Evolutionary conservation across 371 early-diverging fungal genomes (phyloP), one percentile per base, ranked within the genome.

Genomic region (Mucor plumbeus): DNA sequence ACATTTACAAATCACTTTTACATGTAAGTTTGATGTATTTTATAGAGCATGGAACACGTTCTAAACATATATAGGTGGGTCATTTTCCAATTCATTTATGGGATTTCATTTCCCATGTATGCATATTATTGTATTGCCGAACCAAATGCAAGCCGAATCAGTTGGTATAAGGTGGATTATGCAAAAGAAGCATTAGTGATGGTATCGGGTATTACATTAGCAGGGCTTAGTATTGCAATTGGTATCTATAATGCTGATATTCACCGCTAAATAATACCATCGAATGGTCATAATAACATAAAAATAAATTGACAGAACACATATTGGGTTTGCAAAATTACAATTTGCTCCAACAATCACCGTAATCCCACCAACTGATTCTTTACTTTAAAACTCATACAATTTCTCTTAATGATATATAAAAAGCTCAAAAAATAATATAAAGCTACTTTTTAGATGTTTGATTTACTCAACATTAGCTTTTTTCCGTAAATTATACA

Each of bases 31-130:
- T 0, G 15, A 21, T 65, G 8, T n/a, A 33, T 26, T 26, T 26
- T 26, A 26, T 26, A 26, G 1, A 26, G 3, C 1, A 26, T 26
- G 3, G 3, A 1, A 26, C 26, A 26, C 26, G 3, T 26, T 26
- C 26, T 26, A 26, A 11, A 38, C 11, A 38, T 38, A 38, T 38
- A 5, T 65, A 79, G 79, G 11, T 75, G 71, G 72, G 58, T 69
- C 13, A 67, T 75, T 35, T 75, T 77, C 36, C 69, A 71, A 10
- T 77, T 74, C 21, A 63, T 69, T 15, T 77, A 77, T 54, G 69
- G 67, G 7, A 59, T 77, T 9, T 17, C 67, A 1, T 77, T 68
- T 40, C 77, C 77, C 15, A 62, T 71, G 60, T 77, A 77, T 38
- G 74, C 77, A 13, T 77, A 69, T 48, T 77, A 70, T 33, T 41